phyloP scores from a whole-genome alignment of 148 eudicot genomes.

The Amaranthus hypochondriacus region DNA sequence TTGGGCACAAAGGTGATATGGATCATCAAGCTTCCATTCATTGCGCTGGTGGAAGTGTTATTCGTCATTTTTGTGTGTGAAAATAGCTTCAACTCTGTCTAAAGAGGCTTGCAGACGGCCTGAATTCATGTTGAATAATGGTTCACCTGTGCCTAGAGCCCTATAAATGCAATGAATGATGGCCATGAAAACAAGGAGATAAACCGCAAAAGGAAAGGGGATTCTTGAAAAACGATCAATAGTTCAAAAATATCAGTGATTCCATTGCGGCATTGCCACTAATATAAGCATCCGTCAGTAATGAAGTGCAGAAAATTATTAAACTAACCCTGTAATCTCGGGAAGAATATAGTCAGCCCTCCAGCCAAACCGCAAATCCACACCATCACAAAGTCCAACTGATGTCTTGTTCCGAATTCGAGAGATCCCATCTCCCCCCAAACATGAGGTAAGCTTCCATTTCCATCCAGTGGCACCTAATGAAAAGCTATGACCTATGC shows the following conservation, averaged over 20 bases:
- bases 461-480: conserved; percentile 77
- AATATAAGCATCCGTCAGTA: background rate
- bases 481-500: conserved; percentile 73
- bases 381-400: conserved; percentile 72
- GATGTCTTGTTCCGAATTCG: conserved; percentile 80
- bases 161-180: conserved; percentile 29
- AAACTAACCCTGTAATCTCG: conserved; percentile 71
- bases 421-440: conserved; percentile 80
- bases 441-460: conserved; percentile 86
- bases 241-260: background rate
- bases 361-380: conserved; percentile 96
- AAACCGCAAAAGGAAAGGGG: background rate
- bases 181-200: background rate
- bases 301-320: background rate
- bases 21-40: background rate
- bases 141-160: conserved; percentile 74
- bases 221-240: background rate
- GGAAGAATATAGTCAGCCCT: conserved; percentile 94
- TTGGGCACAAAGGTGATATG: too few species aligned
- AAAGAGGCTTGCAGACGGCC: conserved; percentile 87
- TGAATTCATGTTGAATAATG: conserved; percentile 77
- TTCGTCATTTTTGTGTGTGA: conserved; percentile 41
- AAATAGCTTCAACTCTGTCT: conserved; percentile 83
- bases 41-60: background rate
- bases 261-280: too few species aligned